Conservation (phyloP, 2,329 filamentous ascomycete genomes). For the Pseudogymnoascus pannorum region DNA sequence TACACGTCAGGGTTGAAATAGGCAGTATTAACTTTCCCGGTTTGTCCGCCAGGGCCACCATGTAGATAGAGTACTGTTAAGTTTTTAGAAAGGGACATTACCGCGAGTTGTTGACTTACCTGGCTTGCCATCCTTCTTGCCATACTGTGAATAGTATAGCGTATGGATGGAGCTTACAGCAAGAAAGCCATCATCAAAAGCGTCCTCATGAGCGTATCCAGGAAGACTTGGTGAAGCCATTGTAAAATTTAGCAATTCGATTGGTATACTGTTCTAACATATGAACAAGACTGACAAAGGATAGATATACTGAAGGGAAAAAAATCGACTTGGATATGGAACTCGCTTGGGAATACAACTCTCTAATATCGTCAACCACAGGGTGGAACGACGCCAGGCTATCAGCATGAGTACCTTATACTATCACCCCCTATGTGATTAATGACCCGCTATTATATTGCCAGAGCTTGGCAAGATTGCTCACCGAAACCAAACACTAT, state of each 20-base stretch:
- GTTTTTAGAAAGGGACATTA: background rate
- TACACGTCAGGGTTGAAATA: slow-evolving; percentile 40
- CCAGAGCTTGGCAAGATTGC: too few relatives aligned
- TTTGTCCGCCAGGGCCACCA: slow-evolving; percentile 34
- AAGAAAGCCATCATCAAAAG: slow-evolving; percentile 30
- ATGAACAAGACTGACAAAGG: background rate
- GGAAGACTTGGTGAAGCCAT: slow-evolving; percentile 4
- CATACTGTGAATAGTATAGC: slow-evolving; percentile 34
- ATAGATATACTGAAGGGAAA: background rate
- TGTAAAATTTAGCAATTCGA: background rate
- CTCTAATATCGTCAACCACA: background rate
- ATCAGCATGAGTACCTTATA: background rate
- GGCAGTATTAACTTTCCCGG: slow-evolving; percentile 28
- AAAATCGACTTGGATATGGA: background rate
- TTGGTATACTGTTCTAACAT: background rate
- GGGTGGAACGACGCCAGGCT: background rate
- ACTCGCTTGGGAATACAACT: background rate
- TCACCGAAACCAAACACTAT: too few relatives aligned
- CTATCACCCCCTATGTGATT: too few relatives aligned
- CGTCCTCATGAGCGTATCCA: slow-evolving; percentile 29
- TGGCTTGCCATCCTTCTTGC: slow-evolving; percentile 32
- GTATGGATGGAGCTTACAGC: slow-evolving; percentile 30
- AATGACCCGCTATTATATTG: too few relatives aligned
- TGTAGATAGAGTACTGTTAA: slow-evolving; percentile 33
- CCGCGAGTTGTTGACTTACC: slow-evolving; percentile 21